A percentile compares a stretch with the other conserved stretches of the same genome.
phyloP scores from a whole-genome alignment of 352 stramenopile genomes.

The Phytophthora ramorum region DNA sequence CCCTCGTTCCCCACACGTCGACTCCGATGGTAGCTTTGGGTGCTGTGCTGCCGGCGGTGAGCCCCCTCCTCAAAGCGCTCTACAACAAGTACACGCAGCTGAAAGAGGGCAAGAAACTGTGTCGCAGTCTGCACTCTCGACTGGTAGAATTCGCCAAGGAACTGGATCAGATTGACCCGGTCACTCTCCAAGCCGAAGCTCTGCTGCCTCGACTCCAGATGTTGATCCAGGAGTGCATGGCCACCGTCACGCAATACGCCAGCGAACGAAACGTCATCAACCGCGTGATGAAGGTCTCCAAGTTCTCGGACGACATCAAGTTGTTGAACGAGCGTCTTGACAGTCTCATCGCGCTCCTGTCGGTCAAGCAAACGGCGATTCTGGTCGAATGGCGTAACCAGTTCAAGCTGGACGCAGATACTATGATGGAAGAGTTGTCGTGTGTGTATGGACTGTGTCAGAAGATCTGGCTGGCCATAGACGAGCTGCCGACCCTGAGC shows the following conservation, averaged over 20 bases:
- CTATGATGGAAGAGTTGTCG: neutral
- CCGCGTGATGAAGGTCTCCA: conserved; percentile 8
- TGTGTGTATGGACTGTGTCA: conserved; percentile 2
- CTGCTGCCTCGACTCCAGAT: conserved; percentile 9
- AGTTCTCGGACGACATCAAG: conserved; percentile 24
- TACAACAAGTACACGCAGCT: neutral
- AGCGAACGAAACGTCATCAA: conserved; percentile 22
- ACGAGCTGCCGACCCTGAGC: conserved; percentile 1
- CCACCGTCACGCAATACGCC: conserved; percentile 6
- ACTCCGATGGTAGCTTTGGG: neutral
- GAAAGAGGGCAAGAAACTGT: neutral
- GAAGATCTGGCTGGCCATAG: conserved; percentile 17
- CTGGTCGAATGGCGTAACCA: conserved; percentile 24
- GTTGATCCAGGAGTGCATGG: conserved; percentile 9
- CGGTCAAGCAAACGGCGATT: conserved; percentile 8
- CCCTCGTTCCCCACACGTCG: neutral
- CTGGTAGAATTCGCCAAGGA: neutral
- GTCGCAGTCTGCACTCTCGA: neutral
- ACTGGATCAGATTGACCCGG: conserved; percentile 1
- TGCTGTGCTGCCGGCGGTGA: neutral
- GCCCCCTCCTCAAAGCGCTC: neutral
- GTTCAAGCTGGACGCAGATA: conserved; percentile 14
- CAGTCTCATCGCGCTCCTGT: conserved; percentile 4
- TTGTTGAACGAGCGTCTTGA: conserved; percentile 31
- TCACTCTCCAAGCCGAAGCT: conserved; percentile 20